phyloP scores from a whole-genome alignment of 352 stramenopile genomes.

The Phytophthora tubulina region DNA sequence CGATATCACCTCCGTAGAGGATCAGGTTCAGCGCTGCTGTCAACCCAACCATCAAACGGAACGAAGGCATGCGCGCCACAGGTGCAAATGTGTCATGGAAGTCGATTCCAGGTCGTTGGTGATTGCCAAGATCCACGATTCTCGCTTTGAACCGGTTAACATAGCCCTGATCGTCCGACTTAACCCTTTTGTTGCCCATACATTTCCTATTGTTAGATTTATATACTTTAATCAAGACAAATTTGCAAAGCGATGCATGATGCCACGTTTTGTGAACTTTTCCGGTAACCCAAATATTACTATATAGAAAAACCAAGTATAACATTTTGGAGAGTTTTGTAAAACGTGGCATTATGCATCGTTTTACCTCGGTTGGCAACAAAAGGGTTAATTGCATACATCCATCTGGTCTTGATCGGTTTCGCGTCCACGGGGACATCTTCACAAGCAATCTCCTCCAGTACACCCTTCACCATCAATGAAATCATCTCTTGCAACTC shows the following conservation, averaged over 20 bases:
- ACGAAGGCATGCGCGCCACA: slow-evolving; percentile 14
- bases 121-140: slow-evolving; percentile 12
- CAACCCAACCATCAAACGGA: slow-evolving; percentile 9
- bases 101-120: slow-evolving; percentile 3
- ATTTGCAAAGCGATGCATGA: too few relatives aligned
- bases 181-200: not conserved
- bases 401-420: slow-evolving; percentile 1
- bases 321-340: too few relatives aligned
- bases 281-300: too few relatives aligned
- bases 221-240: too few relatives aligned
- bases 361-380: too few relatives aligned
- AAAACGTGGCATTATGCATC: too few relatives aligned
- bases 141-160: slow-evolving; percentile 13
- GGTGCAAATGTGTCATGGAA: slow-evolving; percentile 12
- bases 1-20: slow-evolving; percentile 1
- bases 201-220: too few relatives aligned
- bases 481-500: slow-evolving; percentile 12
- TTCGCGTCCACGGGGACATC: slow-evolving; percentile 8
- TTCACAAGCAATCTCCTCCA: not conserved
- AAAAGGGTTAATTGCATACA: not conserved
- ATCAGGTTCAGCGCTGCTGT: not conserved
- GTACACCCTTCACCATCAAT: slow-evolving; percentile 2
- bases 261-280: too few relatives aligned
- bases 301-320: too few relatives aligned
- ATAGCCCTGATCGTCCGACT: slow-evolving; percentile 12